Base-by-base conservation (phyloP, 768 basidiomycete species). In the Boletus sensibilis region DNA sequence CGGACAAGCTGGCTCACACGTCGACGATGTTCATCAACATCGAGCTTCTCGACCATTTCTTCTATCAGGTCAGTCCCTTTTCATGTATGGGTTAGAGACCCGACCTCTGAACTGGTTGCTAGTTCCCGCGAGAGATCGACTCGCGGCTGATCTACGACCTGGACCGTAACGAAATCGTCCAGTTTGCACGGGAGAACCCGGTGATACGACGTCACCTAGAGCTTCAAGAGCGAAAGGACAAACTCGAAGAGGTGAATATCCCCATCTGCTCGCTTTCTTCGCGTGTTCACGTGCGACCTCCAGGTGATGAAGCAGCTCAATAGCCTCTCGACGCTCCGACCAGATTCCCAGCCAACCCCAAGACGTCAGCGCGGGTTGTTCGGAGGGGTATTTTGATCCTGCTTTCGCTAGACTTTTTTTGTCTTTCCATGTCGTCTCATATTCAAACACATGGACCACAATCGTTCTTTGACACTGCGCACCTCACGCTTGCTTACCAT, bases 21-120 rank as follows among this genome's bases (percentile, higher is more conserved):
- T 92, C 94, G 3, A 86, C 95, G 3, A 93, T 98, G 89, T 98
- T 98, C 72, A 97, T 99, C 79, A 97, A 94, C 75, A 97, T 99
- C 56, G 97, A 99, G 70, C 79, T 99, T 11, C 82, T 98, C 2
- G 95, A 97, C 65, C 95, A 98, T 64, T 99, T 98, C 80, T 98
- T 98, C 79, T 97, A 98, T 67, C 93, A 96, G 79, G 93, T 91
- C 62, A 42, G 81, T 68, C 34, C 23, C 34, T 23, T 21, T n/a
- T 8, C n/a, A 4, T 14, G 44, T 53, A 21, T 12, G 14, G 20
- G 31, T 16, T 18, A 13, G 21, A 12, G 21, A n/a, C 0, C 8
- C 5, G 9, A 16, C 14, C 12, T 41, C 41, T 59, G 27, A 59
- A 23, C 53, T n/a, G 2, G 34, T 13, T 31, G 55, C 7, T 58